Conservation (phyloP, 495 filamentous ascomycete species). For the Pseudomonodictys pantanalensis region DNA sequence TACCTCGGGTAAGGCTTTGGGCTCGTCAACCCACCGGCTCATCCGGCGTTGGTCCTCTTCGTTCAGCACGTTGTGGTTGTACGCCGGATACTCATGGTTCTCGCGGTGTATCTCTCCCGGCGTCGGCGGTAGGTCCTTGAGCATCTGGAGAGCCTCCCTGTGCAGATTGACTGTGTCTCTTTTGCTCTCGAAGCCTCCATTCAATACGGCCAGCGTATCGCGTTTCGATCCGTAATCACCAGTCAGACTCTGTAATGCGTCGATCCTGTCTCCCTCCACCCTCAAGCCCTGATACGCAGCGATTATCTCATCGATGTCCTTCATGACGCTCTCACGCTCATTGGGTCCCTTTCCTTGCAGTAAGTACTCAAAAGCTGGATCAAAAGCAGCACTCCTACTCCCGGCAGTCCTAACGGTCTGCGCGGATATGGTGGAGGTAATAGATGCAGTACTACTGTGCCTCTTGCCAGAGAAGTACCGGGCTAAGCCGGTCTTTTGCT, state of each 20-base stretch:
- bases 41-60: neutral
- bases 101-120: constrained; percentile 14
- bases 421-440: neutral
- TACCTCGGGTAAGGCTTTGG: constrained; percentile 5
- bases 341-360: constrained; percentile 2
- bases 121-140: constrained; percentile 23
- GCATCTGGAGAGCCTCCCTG: constrained; percentile 15
- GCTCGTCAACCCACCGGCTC: constrained; percentile 8
- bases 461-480: constrained; percentile 16
- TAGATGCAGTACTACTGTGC: constrained; percentile 6
- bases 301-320: constrained; percentile 33
- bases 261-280: constrained; percentile 2
- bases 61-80: constrained; percentile 12
- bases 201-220: constrained; percentile 21
- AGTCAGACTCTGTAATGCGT: constrained; percentile 10
- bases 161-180: constrained; percentile 20
- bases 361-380: constrained; percentile 19
- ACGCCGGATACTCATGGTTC: constrained; percentile 14
- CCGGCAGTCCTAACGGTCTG: constrained; percentile 1
- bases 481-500: constrained; percentile 20
- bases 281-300: constrained; percentile 22
- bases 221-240: constrained; percentile 2
- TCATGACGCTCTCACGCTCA: constrained; percentile 20
- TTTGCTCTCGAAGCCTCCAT: constrained; percentile 11
- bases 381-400: neutral